Percentiles rank a stretch among this genome's conserved stretches.
Evolutionary conservation across 1,284 basidiomycete species (phyloP).

Genomic region (Heimioporus retisporus): DNA sequence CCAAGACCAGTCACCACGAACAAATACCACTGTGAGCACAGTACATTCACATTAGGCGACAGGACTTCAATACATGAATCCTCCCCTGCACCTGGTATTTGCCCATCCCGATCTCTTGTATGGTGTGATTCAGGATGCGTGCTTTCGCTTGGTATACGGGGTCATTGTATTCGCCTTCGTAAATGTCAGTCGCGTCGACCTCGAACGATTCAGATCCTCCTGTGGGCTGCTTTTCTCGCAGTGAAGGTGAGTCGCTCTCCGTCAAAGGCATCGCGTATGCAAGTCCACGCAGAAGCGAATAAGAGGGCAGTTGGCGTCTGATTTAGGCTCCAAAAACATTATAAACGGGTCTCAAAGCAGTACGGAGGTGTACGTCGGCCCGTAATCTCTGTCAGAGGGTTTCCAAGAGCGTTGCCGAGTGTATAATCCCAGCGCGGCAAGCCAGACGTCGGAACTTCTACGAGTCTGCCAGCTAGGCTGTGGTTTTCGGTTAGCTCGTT

Average conservation of each 20-base stretch:
- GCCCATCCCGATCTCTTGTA: conserved; percentile 76
- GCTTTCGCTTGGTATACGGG: conserved; percentile 68
- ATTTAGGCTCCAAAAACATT: no score
- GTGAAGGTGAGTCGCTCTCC: background rate
- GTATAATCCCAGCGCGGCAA: no score
- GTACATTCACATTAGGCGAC: background rate
- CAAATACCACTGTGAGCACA: conserved; percentile 58
- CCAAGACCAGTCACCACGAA: conserved; percentile 75
- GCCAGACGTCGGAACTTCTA: no score
- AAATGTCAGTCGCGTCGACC: conserved; percentile 38
- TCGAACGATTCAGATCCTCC: background rate
- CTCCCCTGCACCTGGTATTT: conserved; percentile 64
- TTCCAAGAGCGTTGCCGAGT: no score
- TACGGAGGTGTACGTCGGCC: no score
- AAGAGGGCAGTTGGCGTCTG: background rate
- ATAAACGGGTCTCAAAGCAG: no score
- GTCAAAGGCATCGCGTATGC: background rate
- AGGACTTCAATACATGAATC: no score
- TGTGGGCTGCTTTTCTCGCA: background rate
- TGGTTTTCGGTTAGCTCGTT: no score
- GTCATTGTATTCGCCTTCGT: conserved; percentile 59
- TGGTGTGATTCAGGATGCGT: conserved; percentile 62
- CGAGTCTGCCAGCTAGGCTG: no score
- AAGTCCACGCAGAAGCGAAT: conserved; percentile 2
- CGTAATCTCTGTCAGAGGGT: no score